Evolutionary conservation across 352 stramenopile genomes (phyloP).

Genomic region (Globisporangium viniferum): DNA sequence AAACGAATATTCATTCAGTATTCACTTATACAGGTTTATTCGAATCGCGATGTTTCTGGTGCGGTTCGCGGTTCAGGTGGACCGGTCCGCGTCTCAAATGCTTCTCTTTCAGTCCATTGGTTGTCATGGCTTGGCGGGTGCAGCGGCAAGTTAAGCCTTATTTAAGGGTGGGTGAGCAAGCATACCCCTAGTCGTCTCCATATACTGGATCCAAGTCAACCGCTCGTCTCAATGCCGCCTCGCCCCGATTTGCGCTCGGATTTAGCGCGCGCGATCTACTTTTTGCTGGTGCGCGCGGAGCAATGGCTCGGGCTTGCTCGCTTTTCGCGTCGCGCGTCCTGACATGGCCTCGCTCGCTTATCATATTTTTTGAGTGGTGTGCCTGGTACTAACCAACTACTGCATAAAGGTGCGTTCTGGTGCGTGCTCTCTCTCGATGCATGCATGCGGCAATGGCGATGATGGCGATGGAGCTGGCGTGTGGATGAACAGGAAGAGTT

Average conservation of each 20-base stretch:
- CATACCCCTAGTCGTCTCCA: constrained; percentile 1
- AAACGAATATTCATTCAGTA: background rate
- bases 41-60: background rate
- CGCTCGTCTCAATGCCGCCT: background rate
- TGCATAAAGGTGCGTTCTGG: constrained; percentile 20
- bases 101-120: constrained; percentile 25
- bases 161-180: constrained; percentile 8
- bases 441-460: background rate
- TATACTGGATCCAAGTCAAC: background rate
- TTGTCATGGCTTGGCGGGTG: constrained; percentile 23
- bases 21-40: constrained; percentile 10
- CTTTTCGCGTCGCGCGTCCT: constrained; percentile 7
- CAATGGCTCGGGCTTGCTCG: constrained; percentile 9
- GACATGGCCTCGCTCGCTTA: constrained; percentile 5
- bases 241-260: constrained; percentile 3
- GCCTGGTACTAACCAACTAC: constrained; percentile 64
- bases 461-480: background rate
- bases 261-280: constrained; percentile 3
- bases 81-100: constrained; percentile 1
- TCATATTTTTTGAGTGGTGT: constrained; percentile 70
- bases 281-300: background rate
- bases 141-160: background rate
- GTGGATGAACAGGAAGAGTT: background rate
- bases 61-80: constrained; percentile 7
- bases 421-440: background rate